Conservation (phyloP, 169 alveolate species). For the Cryptosporidium sp. region DNA sequence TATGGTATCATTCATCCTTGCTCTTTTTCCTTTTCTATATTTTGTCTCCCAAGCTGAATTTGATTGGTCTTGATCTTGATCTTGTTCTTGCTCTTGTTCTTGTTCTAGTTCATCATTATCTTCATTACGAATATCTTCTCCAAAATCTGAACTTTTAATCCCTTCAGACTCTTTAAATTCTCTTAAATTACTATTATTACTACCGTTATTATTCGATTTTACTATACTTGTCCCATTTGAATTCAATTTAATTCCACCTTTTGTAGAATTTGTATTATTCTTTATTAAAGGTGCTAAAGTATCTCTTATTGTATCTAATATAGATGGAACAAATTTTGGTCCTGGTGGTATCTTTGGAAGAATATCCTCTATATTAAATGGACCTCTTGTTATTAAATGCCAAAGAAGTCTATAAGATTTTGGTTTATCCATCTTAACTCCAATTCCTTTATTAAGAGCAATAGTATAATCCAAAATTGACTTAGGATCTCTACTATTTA, state of each 20-base stretch:
- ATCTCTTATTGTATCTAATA: slow-evolving; percentile 63
- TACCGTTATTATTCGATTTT: background rate
- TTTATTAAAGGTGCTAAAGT: slow-evolving; percentile 34
- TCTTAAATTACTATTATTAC: background rate
- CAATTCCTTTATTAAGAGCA: slow-evolving; percentile 50
- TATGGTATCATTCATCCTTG: slow-evolving; percentile 22
- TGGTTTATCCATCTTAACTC: slow-evolving; percentile 22
- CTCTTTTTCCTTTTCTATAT: slow-evolving; percentile 13
- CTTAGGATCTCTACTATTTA: slow-evolving; percentile 62
- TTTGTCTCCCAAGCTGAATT: background rate
- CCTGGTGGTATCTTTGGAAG: slow-evolving; percentile 53
- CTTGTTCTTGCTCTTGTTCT: background rate
- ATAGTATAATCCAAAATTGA: slow-evolving; percentile 53
- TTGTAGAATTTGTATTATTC: slow-evolving; percentile 42
- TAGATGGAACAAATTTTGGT: slow-evolving; percentile 48
- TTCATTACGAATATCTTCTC: background rate
- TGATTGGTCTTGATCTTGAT: background rate
- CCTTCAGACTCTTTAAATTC: background rate
- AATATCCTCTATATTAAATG: slow-evolving; percentile 44
- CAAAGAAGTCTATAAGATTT: slow-evolving; percentile 57
- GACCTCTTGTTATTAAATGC: slow-evolving; percentile 57
- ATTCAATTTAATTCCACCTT: background rate
- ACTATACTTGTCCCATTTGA: background rate
- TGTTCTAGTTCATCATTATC: background rate
- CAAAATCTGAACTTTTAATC: background rate